Evolutionary conservation across 2,329 filamentous ascomycete genomes (phyloP), one percentile per base, ranked within the genome.

Genomic region (Aschersonia sp.): DNA sequence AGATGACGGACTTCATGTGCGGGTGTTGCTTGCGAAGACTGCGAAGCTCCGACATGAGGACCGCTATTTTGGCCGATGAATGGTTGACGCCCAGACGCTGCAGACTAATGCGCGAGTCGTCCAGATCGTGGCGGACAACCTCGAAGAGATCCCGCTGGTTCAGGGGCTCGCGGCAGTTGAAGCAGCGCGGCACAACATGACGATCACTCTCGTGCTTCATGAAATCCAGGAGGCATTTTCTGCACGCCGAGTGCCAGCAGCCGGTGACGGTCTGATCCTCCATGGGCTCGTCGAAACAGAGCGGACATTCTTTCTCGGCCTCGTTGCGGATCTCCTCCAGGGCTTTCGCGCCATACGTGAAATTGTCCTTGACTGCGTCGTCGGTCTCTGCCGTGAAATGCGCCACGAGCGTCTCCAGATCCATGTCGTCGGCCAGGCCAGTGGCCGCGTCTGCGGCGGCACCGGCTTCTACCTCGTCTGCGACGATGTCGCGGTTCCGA

Each of bases 181-280:
- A 94, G 64, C 92, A 98, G 8, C 83, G 78, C 1, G 92, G 84
- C 0, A 83, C 63, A 45, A 86, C 76, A 42, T 81, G 80, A 50
- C 83, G 87, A 54, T 87, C 81, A 5, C 75, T 83, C 61, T 95
- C 85, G 58, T 95, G 88, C 52, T 85, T 80, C 58, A 98, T 94
- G 56, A 87, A 95, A 55, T 87, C 81, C 2, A 94, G 69, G n/a
- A 97, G 68, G 57, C 92, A 98, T 52, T 86, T 83, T 65, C 92
- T 95, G 69, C 92, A 98, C 1, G 92, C 89, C 35, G 87, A 94
- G 63, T 98, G 92, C 88, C 92, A 98, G 65, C 92, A 98, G 0
- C 87, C 87, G 0, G 92, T 97, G 1, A 98, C 92, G 0, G 85
- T 84, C 59, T 94, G 90, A 47, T 96, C 85, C 41, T 87, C 78